Evolutionary conservation across 345 rosid genomes (phyloP), one percentile per base, ranked within the genome.

Genomic region (Carallia brachiata): DNA sequence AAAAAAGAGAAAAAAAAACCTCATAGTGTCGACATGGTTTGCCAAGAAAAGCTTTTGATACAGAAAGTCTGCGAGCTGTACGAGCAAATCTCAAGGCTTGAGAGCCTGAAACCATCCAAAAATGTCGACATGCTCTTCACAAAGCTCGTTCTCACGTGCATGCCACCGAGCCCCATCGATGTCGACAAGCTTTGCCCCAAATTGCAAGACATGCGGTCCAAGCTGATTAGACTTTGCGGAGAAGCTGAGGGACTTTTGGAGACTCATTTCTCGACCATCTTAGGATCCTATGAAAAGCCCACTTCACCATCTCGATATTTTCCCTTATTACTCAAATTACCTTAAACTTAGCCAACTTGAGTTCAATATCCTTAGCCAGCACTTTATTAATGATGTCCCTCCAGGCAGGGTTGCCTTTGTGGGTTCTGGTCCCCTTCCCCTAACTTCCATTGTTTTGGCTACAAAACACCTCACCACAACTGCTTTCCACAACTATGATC

Each of bases 371-470:
- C 90, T 91, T 1, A 60, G 27, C 59, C 80, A 86, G 28, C 86
- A 83, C 77, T 67, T 30, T 32, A 32, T 4, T 63, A 34, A 83
- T 0, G 65, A 64, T 62, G 75, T 68, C 52, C 96, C 90, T 5
- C 73, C 23, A 23, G 23, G 16, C 79, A 82, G 72, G 17, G 66
- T 93, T 6, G 98, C 98, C 63, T 93, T 93, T 39, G 61, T 93
- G 23, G 97, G 98, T 34, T 93, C 98, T 2, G 98, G 98, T 19
- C 96, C 97, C 16, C 91, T 93, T 18, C 98, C 98, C 4, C 81
- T 93, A 5, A 88, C 97, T 34, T 86, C 98, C 0, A 76, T 93
- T 15, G 94, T 93, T 9, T 70, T 93, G 32, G 97, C 98, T 39
- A 61, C 79, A 37, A 77, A 78, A 31, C 91, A 91, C 74, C 87